Base-by-base conservation (phyloP, 345 rosid species). In the Gossypium mustelinum region DNA sequence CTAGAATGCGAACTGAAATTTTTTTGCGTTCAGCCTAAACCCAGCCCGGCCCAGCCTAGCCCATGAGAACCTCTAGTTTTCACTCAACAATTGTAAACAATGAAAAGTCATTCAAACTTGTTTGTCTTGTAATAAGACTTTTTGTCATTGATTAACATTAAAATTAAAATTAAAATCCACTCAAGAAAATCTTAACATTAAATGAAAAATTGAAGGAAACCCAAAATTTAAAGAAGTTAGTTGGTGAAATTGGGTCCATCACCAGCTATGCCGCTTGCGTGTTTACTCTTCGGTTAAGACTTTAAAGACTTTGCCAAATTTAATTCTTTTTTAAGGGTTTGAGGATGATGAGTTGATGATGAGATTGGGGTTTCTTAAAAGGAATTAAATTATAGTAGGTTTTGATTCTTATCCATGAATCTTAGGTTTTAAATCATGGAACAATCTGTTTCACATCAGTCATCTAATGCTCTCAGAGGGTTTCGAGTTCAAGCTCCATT, bases 401-500 rank as follows among this genome's bases (percentile, higher is more conserved):
- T 74, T 69, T 55, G 25, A 62, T 73, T 78, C 72, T 75, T 34
- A 56, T 78, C 68, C 64, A 75, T 82, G 82, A 71, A 50, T 79
- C 76, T 81, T 71, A 77, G 75, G 50, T 84, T 77, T 61, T 84
- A 78, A 81, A 81, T 11, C 74, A 89, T 89, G 92, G 90, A 91
- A 70, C 88, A 82, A 74, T 76, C 89, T 66, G 78, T 79, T 82
- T 81, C 74, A 22, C 88, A 82, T 60, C 92, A 72, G 75, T 77
- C 91, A 13, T 77, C 94, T 20, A 89, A 77, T 82, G 78, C 85
- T 11, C 84, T 81, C 0, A 85, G 90, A 50, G 90, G 88, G 44
- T 83, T 83, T 83, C 86, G 94, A 65, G 81, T 89, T 81, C 94
- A 90, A 81, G 94, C 96, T 82, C 97, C 97, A 73, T 77, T 92